Base-by-base conservation (phyloP, 306 rosid genomes). In the Malus asiatica region DNA sequence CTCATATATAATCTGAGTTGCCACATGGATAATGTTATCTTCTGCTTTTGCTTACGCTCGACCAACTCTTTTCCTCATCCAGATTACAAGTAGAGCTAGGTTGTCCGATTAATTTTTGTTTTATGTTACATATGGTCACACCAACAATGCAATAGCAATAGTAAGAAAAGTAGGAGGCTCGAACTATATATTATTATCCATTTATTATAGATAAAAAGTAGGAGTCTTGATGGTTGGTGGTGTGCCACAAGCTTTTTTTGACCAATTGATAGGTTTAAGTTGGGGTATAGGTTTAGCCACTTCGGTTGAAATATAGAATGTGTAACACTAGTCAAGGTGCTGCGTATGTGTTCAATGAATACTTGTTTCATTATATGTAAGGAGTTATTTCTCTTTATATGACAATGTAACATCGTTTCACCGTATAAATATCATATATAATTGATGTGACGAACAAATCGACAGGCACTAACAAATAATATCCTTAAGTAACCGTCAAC, bases 21-120 rank as follows among this genome's bases (percentile, higher is more conserved):
- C 64, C 60, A 3, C 42, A 44, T 44, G 78, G 78, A 83, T 87
- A 80, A 75, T 78, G 64, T 84, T 77, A 80, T 87, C 84, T 83
- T 85, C 67, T 76, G 68, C 74, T 46, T 68, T 66, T 44, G 73
- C 53, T 44, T 23, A 40, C 57, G 25, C 71, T 19, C 72, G 79
- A 80, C 82, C 78, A 80, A 68, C 76, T 46, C 52, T 79, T 11
- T 61, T 27, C 70, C 82, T 75, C 72, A 73, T 81, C 65, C 40
- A 75, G 66, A 66, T 76, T 44, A 55, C 62, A 57, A 29, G 40
- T 29, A 23, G 73, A 51, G 52, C 60, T 13, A 32, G 19, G 42
- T 38, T 38, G 42, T 38, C 42, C 7, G 10, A 38, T 38, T 38
- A 7, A 38, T 38, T 7, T 38, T 38, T 38, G 42, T 38, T 38